Evolutionary conservation across 192 early-diverging fungal species (phyloP).

Genomic region (Phycomyces blakesleeanus): DNA sequence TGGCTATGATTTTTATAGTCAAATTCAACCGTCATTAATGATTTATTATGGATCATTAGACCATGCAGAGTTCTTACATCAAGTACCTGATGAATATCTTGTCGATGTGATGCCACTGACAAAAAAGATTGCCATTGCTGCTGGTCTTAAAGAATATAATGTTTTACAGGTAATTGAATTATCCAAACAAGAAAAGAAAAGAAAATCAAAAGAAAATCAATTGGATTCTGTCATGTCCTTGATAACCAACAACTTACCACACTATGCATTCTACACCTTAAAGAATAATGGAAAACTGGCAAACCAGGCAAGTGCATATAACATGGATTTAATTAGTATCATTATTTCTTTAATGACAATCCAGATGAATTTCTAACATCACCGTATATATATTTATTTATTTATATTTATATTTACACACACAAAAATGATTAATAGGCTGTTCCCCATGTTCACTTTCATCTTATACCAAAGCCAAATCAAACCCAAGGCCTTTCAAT

Average conservation of each 20-base stretch:
- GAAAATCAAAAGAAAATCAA: no score
- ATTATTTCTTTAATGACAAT: neutral
- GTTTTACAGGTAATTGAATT: constrained; percentile 74
- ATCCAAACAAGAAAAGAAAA: no score
- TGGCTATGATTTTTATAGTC: no score
- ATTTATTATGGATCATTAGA: no score
- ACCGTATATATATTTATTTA: no score
- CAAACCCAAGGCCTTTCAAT: constrained; percentile 65
- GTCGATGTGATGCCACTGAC: constrained; percentile 80
- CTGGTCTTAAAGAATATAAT: constrained; percentile 79
- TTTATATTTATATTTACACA: no score
- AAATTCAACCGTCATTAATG: no score
- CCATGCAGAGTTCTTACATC: constrained; percentile 87
- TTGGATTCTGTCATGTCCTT: no score
- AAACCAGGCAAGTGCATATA: constrained; percentile 43
- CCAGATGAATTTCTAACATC: neutral
- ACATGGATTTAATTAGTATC: neutral
- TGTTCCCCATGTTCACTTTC: constrained; percentile 94
- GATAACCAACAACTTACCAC: no score
- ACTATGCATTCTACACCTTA: neutral
- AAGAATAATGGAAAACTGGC: constrained; percentile 55
- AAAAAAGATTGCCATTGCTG: constrained; percentile 80
- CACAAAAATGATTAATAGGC: constrained; percentile 57
- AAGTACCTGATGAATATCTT: constrained; percentile 85
- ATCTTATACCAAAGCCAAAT: constrained; percentile 75